Conservation (phyloP, 352 stramenopile genomes). For the Globisporangium cederbergense region DNA sequence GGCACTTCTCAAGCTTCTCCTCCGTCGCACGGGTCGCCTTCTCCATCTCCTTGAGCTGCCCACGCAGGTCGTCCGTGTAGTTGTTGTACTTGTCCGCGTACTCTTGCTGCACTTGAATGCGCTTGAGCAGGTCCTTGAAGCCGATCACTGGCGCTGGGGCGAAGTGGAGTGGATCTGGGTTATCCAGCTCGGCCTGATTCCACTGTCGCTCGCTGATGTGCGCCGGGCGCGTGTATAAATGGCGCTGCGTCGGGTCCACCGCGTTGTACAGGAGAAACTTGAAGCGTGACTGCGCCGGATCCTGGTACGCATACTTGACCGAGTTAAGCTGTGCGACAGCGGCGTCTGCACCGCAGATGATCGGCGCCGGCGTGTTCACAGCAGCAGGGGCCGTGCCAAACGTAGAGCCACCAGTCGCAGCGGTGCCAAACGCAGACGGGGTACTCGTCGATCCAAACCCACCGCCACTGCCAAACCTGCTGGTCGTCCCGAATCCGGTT, state of each 20-base stretch:
- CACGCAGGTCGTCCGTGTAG: slow-evolving; percentile 72
- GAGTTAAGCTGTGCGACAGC: slow-evolving; percentile 78
- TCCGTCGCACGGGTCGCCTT: slow-evolving; percentile 74
- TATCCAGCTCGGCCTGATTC: slow-evolving; percentile 84
- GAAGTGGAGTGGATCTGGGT: slow-evolving; percentile 79
- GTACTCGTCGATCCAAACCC: slow-evolving; percentile 13
- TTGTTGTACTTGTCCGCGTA: slow-evolving; percentile 80
- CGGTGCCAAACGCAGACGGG: slow-evolving; percentile 27
- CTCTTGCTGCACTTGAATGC: slow-evolving; percentile 78
- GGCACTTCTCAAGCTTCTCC: slow-evolving; percentile 83
- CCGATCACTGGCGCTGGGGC: slow-evolving; percentile 73
- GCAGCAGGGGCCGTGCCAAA: slow-evolving; percentile 32
- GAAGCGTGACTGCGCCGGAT: slow-evolving; percentile 82
- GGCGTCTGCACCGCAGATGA: slow-evolving; percentile 71
- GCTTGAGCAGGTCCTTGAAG: slow-evolving; percentile 78
- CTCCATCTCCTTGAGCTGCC: slow-evolving; percentile 79
- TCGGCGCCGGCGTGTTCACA: slow-evolving; percentile 52
- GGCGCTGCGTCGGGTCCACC: slow-evolving; percentile 75
- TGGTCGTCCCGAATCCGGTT: background rate
- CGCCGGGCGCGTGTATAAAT: slow-evolving; percentile 73
- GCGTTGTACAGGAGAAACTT: slow-evolving; percentile 90
- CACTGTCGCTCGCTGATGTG: slow-evolving; percentile 84
- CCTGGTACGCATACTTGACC: slow-evolving; percentile 81
- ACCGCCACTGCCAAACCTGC: slow-evolving; percentile 1
- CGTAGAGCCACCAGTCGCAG: slow-evolving; percentile 19